A percentile compares a stretch with the other conserved stretches of the same genome.
phyloP scores from a whole-genome alignment of 805 yeast genomes.

The Myxozyma kluyveri region DNA sequence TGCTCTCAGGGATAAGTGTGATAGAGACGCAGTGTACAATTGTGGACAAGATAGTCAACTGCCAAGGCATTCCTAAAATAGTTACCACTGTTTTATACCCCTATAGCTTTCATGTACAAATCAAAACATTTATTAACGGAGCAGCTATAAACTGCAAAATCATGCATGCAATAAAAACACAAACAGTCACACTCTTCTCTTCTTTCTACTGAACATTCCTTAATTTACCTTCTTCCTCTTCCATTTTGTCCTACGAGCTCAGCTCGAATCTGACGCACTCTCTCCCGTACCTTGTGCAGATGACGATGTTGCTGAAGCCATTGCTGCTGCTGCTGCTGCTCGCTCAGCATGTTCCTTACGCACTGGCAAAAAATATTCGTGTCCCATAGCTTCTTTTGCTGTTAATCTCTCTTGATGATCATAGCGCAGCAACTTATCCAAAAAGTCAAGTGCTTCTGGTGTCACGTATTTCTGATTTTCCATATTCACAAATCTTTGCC shows the following conservation, averaged over 20 bases:
- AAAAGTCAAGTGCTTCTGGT: constrained; percentile 73
- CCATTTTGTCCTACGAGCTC: not conserved
- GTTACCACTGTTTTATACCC: too few species aligned
- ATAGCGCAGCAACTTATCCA: constrained; percentile 74
- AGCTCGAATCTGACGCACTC: not conserved
- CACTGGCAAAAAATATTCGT: constrained; percentile 44
- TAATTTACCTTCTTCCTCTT: too few species aligned
- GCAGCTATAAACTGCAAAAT: not conserved
- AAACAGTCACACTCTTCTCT: not conserved
- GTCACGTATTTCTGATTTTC: constrained; percentile 66
- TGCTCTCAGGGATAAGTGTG: too few species aligned
- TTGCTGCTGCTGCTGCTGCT: constrained; percentile 6
- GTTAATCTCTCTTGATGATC: constrained; percentile 88
- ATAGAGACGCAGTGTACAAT: too few species aligned
- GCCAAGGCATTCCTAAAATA: too few species aligned
- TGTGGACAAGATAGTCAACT: too few species aligned
- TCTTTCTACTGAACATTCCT: too few species aligned
- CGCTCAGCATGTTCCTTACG: constrained; percentile 30
- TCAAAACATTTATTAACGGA: too few species aligned
- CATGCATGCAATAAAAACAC: not conserved
- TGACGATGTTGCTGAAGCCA: not conserved
- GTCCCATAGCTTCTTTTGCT: constrained; percentile 83
- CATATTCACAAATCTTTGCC: constrained; percentile 72
- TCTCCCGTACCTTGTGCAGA: not conserved
- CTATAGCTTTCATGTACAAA: too few species aligned